Evolutionary conservation across 2,329 filamentous ascomycete genomes (phyloP).

Genomic region (Epichloe bromicola): DNA sequence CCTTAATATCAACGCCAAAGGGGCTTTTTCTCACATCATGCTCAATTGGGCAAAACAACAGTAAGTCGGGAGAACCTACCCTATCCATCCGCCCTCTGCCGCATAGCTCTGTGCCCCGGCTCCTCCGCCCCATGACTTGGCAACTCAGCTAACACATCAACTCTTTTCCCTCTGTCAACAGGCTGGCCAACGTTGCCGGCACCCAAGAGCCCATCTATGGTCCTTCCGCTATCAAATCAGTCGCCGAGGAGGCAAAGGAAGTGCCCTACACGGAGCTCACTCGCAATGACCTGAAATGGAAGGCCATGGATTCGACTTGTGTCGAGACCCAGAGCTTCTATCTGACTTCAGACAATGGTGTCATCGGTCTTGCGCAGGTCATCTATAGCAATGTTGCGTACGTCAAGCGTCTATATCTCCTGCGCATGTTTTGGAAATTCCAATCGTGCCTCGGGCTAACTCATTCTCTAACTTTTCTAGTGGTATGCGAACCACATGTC

Average conservation of each 20-base stretch:
- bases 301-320: constrained; percentile 64
- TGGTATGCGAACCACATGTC: constrained; percentile 76
- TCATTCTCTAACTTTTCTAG: constrained; percentile 30
- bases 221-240: constrained; percentile 71
- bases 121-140: constrained; percentile 1
- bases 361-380: constrained; percentile 70
- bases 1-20: neutral
- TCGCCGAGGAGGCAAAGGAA: constrained; percentile 65
- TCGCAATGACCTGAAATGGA: constrained; percentile 73
- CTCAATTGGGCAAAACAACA: constrained; percentile 93
- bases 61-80: constrained; percentile 36
- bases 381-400: constrained; percentile 98
- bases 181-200: constrained; percentile 70
- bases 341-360: constrained; percentile 65
- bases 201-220: constrained; percentile 96
- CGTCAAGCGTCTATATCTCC: constrained; percentile 17
- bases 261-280: constrained; percentile 70
- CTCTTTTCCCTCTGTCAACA: constrained; percentile 18
- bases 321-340: constrained; percentile 97
- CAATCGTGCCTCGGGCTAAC: neutral
- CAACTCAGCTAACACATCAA: constrained; percentile 4
- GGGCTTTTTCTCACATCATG: constrained; percentile 37
- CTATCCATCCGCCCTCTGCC: neutral
- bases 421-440: neutral
- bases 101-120: neutral